Evolutionary conservation across 2,329 filamentous ascomycete genomes (phyloP), one percentile per base, ranked within the genome.

Genomic region (Ophiosphaerella narmari): DNA sequence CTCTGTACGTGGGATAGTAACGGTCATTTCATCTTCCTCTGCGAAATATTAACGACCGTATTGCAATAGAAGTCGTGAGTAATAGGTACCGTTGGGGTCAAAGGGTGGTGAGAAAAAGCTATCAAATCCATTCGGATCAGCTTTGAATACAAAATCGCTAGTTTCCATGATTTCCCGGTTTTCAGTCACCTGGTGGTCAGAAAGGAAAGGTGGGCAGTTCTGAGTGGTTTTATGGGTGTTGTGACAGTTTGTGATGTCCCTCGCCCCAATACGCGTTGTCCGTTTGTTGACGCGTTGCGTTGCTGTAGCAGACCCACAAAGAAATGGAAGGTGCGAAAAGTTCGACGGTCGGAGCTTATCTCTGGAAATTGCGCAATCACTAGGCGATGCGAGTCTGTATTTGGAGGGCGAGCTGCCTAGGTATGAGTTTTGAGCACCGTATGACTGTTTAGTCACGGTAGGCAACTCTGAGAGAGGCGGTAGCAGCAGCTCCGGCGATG

Each of bases 311-410:
- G 42, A 52, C n/a, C 12, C 43, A 33, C 45, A 39, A 48, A 39
- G 48, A 55, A 52, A 58, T 26, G 54, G 48, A 55, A 54, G 44
- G 39, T 7, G 39, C 42, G 46, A 41, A 31, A 46, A 50, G 12
- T 43, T 12, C 21, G 31, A n/a, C 23, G 40, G 11, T 7, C 11
- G 21, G 16, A n/a, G 16, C 16, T 29, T 29, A 2, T 8, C 7
- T 14, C 12, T 29, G 26, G 26, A 23, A 47, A 13, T 12, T 16
- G 40, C 23, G 37, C 26, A 21, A 5, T 44, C 38, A 43, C 23
- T 5, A 21, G 26, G n/a, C 18, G 12, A 38, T 29, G 5, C 36
- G 5, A 56, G 7, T 7, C 16, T 55, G 35, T 39, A 41, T 18
- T 39, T 45, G 2, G 21, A 34, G 21, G 48, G 48, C n/a, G 48